Conservation (phyloP, 2,329 filamentous ascomycete species). For the Beauveria sp. region DNA sequence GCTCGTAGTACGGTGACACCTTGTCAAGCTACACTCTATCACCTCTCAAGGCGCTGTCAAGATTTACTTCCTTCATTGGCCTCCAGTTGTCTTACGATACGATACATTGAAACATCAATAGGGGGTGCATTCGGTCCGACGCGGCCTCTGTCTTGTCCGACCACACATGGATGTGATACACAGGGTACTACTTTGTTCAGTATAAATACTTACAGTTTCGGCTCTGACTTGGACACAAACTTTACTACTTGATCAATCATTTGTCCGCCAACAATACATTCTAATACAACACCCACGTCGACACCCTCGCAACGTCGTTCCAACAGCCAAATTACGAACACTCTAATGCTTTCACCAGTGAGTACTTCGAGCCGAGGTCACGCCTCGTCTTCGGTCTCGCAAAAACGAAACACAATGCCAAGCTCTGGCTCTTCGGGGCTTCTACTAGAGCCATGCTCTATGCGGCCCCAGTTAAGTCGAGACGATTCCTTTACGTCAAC, state of each 20-base stretch:
- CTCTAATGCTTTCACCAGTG: neutral
- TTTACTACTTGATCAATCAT: neutral
- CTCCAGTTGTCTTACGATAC: neutral
- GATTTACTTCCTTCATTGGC: neutral
- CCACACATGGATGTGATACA: neutral
- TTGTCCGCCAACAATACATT: too few species aligned
- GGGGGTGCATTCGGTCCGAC: neutral
- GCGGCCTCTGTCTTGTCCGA: neutral
- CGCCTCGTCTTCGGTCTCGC: neutral
- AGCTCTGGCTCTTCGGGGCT: neutral
- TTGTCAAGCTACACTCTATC: neutral
- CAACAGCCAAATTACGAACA: neutral
- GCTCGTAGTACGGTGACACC: neutral
- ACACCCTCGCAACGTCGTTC: neutral
- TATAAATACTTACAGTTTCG: neutral
- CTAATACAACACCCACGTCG: neutral
- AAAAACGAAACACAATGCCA: constrained; percentile 7
- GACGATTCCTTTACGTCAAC: constrained; percentile 20
- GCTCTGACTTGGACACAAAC: constrained; percentile 2
- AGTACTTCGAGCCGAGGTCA: neutral
- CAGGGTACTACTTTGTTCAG: neutral
- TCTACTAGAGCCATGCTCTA: neutral
- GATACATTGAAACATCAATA: neutral
- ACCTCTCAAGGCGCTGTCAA: neutral
- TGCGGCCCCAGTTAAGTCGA: neutral